Base-by-base conservation (phyloP, 2,329 filamentous ascomycete genomes). In the Stagonosporopsis chrysanthemi region DNA sequence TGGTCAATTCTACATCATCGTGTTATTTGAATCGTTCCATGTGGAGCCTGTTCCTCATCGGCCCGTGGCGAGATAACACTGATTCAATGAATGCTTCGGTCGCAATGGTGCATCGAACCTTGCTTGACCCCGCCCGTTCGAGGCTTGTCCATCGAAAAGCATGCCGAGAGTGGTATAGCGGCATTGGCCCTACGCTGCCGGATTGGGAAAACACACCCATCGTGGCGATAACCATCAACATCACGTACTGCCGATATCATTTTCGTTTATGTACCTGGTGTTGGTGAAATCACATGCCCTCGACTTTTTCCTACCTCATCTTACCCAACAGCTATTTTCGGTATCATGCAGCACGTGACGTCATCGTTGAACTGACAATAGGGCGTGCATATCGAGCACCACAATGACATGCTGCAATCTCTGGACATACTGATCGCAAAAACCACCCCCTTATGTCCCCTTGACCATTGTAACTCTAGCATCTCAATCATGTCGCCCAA, bases 171-270 rank as follows among this genome's bases (percentile, higher is more conserved):
- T 17, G 38, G 53, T 22, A 26, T 46, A 51, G 46, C 23, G 41
- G 22, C 5, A 8, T 6, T 43, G n/a, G 17, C 19, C 19, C 19
- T 12, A 19, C 19, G 19, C 15, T 28, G 23, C 53, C 60, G 38
- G 43, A 60, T 62, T 28, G 44, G 60, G 60, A 58, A 54, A 62
- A 36, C 36, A 41, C 39, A 56, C 60, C 57, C 60, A 50, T 45
- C 46, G 53, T 46, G 42, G 46, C 41, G 42, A 46, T 24, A 24
- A 47, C 11, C 22, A 6, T 19, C 17, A 31, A 31, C 42, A 7
- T 26, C 15, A 7, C 11, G 6, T 26, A 19, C 24, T 9, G 41
- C 36, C 31, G 47, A 51, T 46, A 29, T 46, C 41, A 17, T 50
- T 9, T 12, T 22, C 6, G 7, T 22, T 6, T 38, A 1, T 12